Evolutionary conservation across 179 eudicot species (phyloP).

Genomic region (Amaranthus tricolor): DNA sequence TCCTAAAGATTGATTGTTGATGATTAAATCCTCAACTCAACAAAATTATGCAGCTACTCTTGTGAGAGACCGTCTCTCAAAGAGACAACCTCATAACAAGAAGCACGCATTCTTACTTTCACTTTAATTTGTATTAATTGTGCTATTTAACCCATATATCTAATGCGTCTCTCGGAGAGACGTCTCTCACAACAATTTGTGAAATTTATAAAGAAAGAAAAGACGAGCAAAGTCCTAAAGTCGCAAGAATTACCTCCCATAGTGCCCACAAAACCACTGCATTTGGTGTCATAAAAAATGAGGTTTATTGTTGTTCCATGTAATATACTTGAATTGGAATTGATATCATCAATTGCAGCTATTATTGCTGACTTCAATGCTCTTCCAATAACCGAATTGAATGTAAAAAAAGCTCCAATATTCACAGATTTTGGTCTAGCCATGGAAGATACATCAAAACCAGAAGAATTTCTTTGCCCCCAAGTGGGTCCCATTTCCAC

Average conservation of each 20-base stretch:
- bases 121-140: too few relatives aligned
- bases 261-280: constrained; percentile 83
- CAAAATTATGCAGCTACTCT: too few relatives aligned
- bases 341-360: constrained; percentile 79
- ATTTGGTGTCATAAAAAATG: constrained; percentile 59
- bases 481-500: constrained; percentile 5
- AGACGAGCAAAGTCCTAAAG: background rate
- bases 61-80: too few relatives aligned
- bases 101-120: too few relatives aligned
- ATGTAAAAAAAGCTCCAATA: constrained; percentile 73
- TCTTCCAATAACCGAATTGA: constrained; percentile 66
- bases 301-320: constrained; percentile 47
- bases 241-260: constrained; percentile 54
- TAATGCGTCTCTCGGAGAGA: too few relatives aligned
- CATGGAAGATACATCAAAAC: constrained; percentile 9
- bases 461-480: constrained; percentile 12
- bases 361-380: constrained; percentile 57
- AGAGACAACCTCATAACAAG: too few relatives aligned
- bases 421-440: constrained; percentile 50
- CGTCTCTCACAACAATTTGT: too few relatives aligned
- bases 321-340: constrained; percentile 55
- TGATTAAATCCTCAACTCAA: too few relatives aligned
- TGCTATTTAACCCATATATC: too few relatives aligned
- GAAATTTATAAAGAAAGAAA: background rate
- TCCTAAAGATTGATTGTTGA: too few relatives aligned